These are phyloP conservation scores for Phialemonium atrogriseum DNA, from an alignment of 2,329 filamentous ascomycete genomes.

Conservation along the genomic window DNA sequence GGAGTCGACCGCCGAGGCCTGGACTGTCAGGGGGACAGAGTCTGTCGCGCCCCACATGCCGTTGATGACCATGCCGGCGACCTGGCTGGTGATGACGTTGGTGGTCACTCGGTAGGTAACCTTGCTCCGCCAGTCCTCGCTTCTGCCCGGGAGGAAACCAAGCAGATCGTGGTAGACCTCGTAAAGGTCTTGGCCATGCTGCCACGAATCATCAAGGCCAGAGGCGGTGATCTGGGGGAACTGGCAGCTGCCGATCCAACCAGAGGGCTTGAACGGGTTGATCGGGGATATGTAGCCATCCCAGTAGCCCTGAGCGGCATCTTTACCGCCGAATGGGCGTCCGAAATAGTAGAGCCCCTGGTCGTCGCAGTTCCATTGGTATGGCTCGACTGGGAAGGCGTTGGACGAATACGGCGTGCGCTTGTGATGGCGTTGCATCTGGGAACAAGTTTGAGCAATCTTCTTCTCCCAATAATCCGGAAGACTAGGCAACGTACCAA, in stretches of 20 bases:
- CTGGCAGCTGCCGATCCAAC: slow-evolving; percentile 66
- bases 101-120: slow-evolving; percentile 67
- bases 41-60: slow-evolving; percentile 54
- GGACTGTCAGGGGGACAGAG: slow-evolving; percentile 37
- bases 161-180: slow-evolving; percentile 67
- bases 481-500: slow-evolving; percentile 40
- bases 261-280: slow-evolving; percentile 59
- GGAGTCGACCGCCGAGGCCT: slow-evolving; percentile 55
- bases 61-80: slow-evolving; percentile 64
- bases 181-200: slow-evolving; percentile 69
- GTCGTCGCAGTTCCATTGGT: slow-evolving; percentile 65
- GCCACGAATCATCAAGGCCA: slow-evolving; percentile 66
- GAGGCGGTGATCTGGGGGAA: slow-evolving; percentile 72
- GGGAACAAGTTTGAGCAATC: background rate
- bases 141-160: slow-evolving; percentile 50
- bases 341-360: slow-evolving; percentile 63
- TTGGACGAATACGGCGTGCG: slow-evolving; percentile 74
- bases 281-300: slow-evolving; percentile 48
- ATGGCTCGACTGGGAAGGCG: slow-evolving; percentile 64
- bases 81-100: slow-evolving; percentile 75
- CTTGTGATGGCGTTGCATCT: slow-evolving; percentile 80
- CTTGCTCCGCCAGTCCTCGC: slow-evolving; percentile 28
- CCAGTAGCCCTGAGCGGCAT: slow-evolving; percentile 52
- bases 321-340: slow-evolving; percentile 46
- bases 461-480: no score